Conservation (phyloP, 2,329 filamentous ascomycete genomes). For the Neofusicoccum sp. region DNA sequence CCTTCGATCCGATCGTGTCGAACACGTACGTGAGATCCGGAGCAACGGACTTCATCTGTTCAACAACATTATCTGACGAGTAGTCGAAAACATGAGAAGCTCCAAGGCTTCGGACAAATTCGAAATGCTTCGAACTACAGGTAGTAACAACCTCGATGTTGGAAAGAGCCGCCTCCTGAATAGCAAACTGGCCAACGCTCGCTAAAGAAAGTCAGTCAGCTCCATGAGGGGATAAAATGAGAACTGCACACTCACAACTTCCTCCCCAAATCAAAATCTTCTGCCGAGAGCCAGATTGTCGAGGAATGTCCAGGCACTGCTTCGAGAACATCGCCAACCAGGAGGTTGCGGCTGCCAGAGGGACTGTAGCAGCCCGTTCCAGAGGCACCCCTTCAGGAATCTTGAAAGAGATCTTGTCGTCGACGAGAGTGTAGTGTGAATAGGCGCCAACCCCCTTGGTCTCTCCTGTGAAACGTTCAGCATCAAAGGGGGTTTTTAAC, state of each 20-base stretch:
- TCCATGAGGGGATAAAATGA: conserved; percentile 20
- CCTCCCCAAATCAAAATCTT: conserved; percentile 46
- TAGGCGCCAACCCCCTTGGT: conserved; percentile 39
- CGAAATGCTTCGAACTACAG: conserved; percentile 34
- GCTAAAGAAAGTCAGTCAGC: conserved; percentile 34
- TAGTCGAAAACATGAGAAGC: conserved; percentile 42
- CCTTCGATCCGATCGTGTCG: conserved; percentile 44
- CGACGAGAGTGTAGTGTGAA: conserved; percentile 41
- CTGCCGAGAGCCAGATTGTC: neutral
- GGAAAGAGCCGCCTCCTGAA: conserved; percentile 43
- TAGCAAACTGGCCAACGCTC: conserved; percentile 42
- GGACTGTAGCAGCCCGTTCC: conserved; percentile 39
- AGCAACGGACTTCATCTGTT: conserved; percentile 34
- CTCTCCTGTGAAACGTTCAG: conserved; percentile 22
- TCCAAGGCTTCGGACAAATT: conserved; percentile 30
- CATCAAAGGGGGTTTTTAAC: too few species aligned
- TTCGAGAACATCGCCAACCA: conserved; percentile 43
- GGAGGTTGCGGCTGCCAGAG: conserved; percentile 41
- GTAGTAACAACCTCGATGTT: conserved; percentile 44
- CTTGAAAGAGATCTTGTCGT: conserved; percentile 43
- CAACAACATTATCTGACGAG: conserved; percentile 35
- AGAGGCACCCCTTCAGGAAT: conserved; percentile 32
- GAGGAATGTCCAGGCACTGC: conserved; percentile 36
- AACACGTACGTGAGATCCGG: conserved; percentile 40
- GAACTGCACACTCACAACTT: conserved; percentile 35